These are phyloP conservation scores for Pseudogymnoascus verrucosus DNA, from an alignment of 2,329 filamentous ascomycete species.

Conservation along the genomic window DNA sequence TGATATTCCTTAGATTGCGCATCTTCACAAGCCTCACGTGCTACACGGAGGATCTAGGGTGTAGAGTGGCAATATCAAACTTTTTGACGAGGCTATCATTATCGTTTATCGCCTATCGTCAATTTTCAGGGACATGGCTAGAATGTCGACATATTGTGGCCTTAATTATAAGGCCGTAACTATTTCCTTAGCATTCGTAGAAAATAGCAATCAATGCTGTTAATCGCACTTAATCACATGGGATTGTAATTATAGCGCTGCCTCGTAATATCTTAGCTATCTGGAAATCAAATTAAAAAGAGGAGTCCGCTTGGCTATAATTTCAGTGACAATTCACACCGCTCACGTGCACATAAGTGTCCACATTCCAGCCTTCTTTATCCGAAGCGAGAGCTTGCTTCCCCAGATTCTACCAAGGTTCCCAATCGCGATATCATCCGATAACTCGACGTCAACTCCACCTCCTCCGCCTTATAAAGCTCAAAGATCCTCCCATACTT, in stretches of 20 bases:
- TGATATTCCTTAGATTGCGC: slow-evolving; percentile 80
- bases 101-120: slow-evolving; percentile 5
- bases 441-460: slow-evolving; percentile 3
- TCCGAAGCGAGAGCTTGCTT: slow-evolving; percentile 1
- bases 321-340: not conserved
- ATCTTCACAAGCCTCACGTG: slow-evolving; percentile 39
- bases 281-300: not conserved
- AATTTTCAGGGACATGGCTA: slow-evolving; percentile 2
- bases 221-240: not conserved
- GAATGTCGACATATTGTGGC: not conserved
- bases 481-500: not conserved
- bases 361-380: not conserved
- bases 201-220: not conserved
- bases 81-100: not conserved
- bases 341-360: not conserved
- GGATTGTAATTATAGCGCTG: not conserved
- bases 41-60: not conserved
- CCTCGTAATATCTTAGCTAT: not conserved
- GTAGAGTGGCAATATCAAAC: slow-evolving; percentile 5
- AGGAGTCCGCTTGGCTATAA: not conserved
- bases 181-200: not conserved
- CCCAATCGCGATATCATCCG: slow-evolving; percentile 6
- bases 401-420: slow-evolving; percentile 6
- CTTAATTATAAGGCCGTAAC: not conserved
- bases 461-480: not conserved